Conservation (phyloP, 2,329 filamentous ascomycete species). For the Xenosphaeropsis pyriputrescens region DNA sequence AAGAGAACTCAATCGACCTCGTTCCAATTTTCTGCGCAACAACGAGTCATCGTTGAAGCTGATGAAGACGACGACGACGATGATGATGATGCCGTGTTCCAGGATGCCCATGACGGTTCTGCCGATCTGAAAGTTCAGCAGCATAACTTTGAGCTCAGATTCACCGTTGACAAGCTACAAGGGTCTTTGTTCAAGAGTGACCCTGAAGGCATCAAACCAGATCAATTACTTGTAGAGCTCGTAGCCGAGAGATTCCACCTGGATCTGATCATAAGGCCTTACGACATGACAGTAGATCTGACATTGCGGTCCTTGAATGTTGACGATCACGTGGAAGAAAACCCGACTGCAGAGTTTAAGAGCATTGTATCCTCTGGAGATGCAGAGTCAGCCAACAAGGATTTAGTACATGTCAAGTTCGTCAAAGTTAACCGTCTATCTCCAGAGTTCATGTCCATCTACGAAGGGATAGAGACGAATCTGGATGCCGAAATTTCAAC, state of each 20-base stretch:
- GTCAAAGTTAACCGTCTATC: constrained; percentile 79
- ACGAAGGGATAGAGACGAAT: constrained; percentile 88
- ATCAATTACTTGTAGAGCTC: constrained; percentile 76
- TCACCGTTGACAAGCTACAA: constrained; percentile 86
- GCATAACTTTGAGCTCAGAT: constrained; percentile 89
- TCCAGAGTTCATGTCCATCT: constrained; percentile 83
- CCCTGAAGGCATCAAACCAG: constrained; percentile 57
- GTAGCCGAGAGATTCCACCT: constrained; percentile 82
- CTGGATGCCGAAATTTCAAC: constrained; percentile 84
- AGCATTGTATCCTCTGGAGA: constrained; percentile 86
- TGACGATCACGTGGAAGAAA: constrained; percentile 86
- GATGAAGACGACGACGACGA: constrained; percentile 28
- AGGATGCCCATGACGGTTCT: constrained; percentile 47
- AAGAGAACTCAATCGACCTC: constrained; percentile 51
- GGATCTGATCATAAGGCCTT: constrained; percentile 75
- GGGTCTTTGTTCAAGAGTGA: constrained; percentile 86
- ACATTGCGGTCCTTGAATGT: constrained; percentile 75
- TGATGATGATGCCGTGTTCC: constrained; percentile 47
- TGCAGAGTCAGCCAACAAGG: constrained; percentile 56
- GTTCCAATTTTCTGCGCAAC: constrained; percentile 57
- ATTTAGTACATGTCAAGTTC: constrained; percentile 81
- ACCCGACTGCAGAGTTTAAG: constrained; percentile 81
- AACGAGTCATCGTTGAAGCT: constrained; percentile 61
- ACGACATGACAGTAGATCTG: constrained; percentile 88
- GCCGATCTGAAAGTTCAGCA: constrained; percentile 62